Base-by-base conservation (phyloP, 768 basidiomycete genomes). In the Gymnopilus dilepis region DNA sequence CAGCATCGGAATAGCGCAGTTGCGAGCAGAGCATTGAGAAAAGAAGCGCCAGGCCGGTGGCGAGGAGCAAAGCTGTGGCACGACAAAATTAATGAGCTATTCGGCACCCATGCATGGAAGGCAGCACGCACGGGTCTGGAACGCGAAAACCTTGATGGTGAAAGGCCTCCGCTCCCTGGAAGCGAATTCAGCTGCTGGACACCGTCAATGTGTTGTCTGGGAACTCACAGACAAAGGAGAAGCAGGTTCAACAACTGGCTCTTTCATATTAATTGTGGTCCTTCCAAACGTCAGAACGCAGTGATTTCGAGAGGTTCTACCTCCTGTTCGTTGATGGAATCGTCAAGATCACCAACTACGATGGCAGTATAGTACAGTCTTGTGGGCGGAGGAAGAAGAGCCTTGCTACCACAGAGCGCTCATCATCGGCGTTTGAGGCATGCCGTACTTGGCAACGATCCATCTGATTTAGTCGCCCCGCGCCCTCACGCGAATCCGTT, bases 1-100 rank as follows among this genome's bases (percentile, higher is more conserved):
- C 87, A 89, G 72, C 87, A 89, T 45, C 86, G 75, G 69, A 80
- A 86, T 68, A 78, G 74, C 19, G 72, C 76, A 7, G 80, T 82
- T 4, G 80, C 78, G 28, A 82, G 69, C 1, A 84, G n/a, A 4
- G 80, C 78, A 58, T 81, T 63, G 9, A 81, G 48, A 54, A 82
- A 77, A 2, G 78, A 77, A 37, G 73, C 65, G 12, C 73, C 74
- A 47, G 75, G 77, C 17, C 70, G 67, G 69, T 77, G 69, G 66
- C 76, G 65, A 19, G 77, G 78, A 24, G 77, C 78, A 58, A 79
- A 78, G 21, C 78, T 80, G 48, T 15, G 34, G 34, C 43, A 55
- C 31, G 47, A 45, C 21, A 43, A 52, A 9, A 33, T 38, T 19
- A 60, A 41, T 34, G n/a, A 45, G 41, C 13, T 13, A 45, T 26